Evolutionary conservation across 2,329 filamentous ascomycete species (phyloP).

Genomic region (Aspergillus sojae): DNA sequence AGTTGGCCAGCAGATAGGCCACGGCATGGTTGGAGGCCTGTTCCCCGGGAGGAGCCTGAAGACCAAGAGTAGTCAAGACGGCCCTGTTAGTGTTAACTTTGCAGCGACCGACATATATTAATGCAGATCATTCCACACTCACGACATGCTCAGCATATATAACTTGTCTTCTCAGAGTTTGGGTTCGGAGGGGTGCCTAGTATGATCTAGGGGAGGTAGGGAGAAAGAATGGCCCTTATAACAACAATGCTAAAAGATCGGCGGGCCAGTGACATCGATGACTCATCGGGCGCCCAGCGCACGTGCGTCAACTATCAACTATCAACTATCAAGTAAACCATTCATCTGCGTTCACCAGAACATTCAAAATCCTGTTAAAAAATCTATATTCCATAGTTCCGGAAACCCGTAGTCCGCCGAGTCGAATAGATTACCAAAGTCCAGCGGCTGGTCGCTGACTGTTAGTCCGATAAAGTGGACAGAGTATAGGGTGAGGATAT

Average conservation of each 20-base stretch:
- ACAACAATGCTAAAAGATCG: neutral
- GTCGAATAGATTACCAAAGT: slow-evolving; percentile 36
- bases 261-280: neutral
- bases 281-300: neutral
- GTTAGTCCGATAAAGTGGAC: neutral
- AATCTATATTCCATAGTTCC: slow-evolving; percentile 31
- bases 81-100: neutral
- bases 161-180: neutral
- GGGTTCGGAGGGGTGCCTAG: neutral
- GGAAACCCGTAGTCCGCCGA: slow-evolving; percentile 27
- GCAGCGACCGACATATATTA: neutral
- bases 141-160: neutral
- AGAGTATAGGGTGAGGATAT: neutral
- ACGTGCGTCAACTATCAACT: neutral
- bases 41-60: slow-evolving; percentile 22
- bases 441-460: slow-evolving; percentile 25
- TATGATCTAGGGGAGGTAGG: neutral
- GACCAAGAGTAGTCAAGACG: slow-evolving; percentile 27
- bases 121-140: neutral
- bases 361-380: slow-evolving; percentile 21
- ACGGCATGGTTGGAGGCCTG: slow-evolving; percentile 30
- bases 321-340: too few relatives aligned
- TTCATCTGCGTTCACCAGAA: too few relatives aligned
- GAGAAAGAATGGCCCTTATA: neutral
- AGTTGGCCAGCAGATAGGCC: slow-evolving; percentile 43